Percentiles rank a stretch among this genome's conserved stretches.
phyloP scores from a whole-genome alignment of 805 yeast species.

The Myxozyma geophila region DNA sequence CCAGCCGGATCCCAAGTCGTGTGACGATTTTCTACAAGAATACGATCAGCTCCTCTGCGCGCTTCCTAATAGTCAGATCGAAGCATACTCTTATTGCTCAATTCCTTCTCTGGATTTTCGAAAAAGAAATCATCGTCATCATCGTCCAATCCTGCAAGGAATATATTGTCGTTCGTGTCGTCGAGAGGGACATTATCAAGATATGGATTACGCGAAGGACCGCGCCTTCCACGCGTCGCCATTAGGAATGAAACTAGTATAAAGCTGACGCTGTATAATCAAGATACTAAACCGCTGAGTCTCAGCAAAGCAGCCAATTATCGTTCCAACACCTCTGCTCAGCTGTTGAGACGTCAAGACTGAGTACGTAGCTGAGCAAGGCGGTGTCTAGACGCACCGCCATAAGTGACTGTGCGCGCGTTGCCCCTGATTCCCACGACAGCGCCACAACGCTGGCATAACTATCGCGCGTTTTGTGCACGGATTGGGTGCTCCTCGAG shows the following conservation, averaged over 20 bases:
- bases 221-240: conserved; percentile 4
- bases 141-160: conserved; percentile 33
- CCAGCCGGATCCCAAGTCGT: conserved; percentile 25
- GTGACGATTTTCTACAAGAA: conserved; percentile 1
- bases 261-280: neutral
- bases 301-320: neutral
- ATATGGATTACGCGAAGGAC: conserved; percentile 29
- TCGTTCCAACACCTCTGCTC: neutral
- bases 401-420: neutral
- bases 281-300: neutral
- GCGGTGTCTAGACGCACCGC: neutral
- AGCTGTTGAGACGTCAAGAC: neutral
- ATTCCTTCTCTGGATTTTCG: neutral
- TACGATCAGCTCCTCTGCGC: neutral
- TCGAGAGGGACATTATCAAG: conserved; percentile 32
- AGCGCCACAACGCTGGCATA: neutral
- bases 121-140: conserved; percentile 35
- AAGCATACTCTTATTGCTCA: neutral
- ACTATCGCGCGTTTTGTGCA: neutral
- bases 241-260: neutral
- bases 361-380: neutral
- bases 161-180: conserved; percentile 35
- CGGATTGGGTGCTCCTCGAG: no score
- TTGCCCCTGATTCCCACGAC: conserved; percentile 3
- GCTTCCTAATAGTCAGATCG: neutral